These are phyloP conservation scores for Fomitopsis palustris DNA, from an alignment of 1,284 basidiomycete genomes.

Conservation along the genomic window DNA sequence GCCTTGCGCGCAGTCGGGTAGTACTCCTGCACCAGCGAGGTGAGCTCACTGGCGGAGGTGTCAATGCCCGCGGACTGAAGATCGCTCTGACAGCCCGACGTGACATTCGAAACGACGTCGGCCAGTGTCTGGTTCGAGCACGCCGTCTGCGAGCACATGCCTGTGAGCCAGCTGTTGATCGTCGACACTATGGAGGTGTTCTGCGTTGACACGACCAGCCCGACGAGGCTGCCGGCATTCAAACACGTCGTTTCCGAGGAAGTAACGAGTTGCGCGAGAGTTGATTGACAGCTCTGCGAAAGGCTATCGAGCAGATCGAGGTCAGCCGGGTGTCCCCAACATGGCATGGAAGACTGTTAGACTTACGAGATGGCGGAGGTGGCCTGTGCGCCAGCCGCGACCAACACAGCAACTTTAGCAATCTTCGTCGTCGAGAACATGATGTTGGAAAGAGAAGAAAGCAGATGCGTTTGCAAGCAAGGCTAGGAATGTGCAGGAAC, in stretches of 20 bases:
- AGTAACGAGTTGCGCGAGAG: constrained; percentile 34
- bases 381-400: constrained; percentile 4
- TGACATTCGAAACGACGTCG: constrained; percentile 43
- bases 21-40: constrained; percentile 36
- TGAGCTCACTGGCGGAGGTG: constrained; percentile 24
- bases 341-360: not conserved
- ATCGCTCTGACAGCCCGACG: constrained; percentile 49
- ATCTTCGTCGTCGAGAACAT: constrained; percentile 8
- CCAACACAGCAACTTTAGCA: constrained; percentile 2
- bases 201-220: constrained; percentile 34
- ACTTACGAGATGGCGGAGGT: constrained; percentile 14
- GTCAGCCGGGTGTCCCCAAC: constrained; percentile 2
- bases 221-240: constrained; percentile 42
- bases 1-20: constrained; percentile 52
- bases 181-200: constrained; percentile 47
- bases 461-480: not conserved
- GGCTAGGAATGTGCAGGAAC: not conserved
- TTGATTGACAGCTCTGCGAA: constrained; percentile 35
- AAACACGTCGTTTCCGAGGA: constrained; percentile 51
- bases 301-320: constrained; percentile 25
- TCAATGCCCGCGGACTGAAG: constrained; percentile 34
- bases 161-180: constrained; percentile 55
- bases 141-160: constrained; percentile 47
- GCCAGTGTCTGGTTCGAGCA: constrained; percentile 57
- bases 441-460: constrained; percentile 1